Percentiles rank a stretch among this genome's conserved stretches.
Conservation (phyloP, 208 protist species). For the Leishmania tropica region DNA sequence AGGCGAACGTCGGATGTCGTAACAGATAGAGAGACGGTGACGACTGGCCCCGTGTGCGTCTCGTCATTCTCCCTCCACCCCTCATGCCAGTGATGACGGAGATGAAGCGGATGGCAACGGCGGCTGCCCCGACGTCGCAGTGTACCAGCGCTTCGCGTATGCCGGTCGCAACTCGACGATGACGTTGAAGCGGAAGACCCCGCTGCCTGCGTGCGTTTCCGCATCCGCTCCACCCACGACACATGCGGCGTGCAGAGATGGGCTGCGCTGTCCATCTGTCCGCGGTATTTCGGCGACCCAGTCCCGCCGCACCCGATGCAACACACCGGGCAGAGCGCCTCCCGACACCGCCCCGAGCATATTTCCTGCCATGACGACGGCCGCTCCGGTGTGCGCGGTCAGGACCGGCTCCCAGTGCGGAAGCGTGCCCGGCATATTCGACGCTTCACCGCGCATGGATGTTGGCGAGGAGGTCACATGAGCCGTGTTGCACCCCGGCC, state of each 20-base stretch:
- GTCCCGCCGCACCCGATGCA: constrained; percentile 64
- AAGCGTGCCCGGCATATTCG: constrained; percentile 16
- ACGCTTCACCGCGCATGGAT: neutral
- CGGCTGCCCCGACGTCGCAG: neutral
- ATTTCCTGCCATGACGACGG: constrained; percentile 42
- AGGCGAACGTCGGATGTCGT: neutral
- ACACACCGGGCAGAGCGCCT: constrained; percentile 39
- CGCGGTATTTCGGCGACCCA: constrained; percentile 28
- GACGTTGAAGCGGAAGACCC: constrained; percentile 50
- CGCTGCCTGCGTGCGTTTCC: neutral
- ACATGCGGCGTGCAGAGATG: neutral
- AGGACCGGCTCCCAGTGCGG: constrained; percentile 30
- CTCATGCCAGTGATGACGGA: neutral
- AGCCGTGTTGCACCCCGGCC: constrained; percentile 7
- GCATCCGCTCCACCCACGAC: neutral
- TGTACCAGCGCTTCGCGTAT: constrained; percentile 37
- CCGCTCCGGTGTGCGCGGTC: constrained; percentile 15
- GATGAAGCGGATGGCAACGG: neutral
- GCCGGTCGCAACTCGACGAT: constrained; percentile 74
- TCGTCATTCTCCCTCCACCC: too few relatives aligned
- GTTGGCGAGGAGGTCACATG: neutral
- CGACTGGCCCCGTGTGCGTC: neutral
- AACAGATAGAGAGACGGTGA: neutral
- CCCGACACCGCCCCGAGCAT: constrained; percentile 50
- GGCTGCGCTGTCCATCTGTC: neutral